These are phyloP conservation scores for Gaultheria prostrata DNA, from an alignment of 148 eudicot species.

Conservation along the genomic window DNA sequence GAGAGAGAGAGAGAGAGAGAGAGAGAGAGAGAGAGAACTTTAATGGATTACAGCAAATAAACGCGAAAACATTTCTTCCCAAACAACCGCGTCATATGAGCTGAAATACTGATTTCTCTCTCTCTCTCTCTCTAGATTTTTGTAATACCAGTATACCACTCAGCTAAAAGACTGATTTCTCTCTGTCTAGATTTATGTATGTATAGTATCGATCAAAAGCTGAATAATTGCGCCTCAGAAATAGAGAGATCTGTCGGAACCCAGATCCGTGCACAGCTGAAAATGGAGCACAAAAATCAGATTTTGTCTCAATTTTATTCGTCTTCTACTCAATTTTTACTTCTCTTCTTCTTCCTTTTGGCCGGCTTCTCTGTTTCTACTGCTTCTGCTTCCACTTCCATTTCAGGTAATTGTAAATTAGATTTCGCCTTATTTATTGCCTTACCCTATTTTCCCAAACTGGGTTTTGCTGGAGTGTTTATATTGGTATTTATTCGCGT, in stretches of 20 bases:
- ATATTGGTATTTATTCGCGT: neutral
- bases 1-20: neutral
- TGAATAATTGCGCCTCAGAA: neutral
- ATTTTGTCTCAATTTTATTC: neutral
- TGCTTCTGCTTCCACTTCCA: constrained; percentile 25
- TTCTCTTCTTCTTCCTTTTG: neutral
- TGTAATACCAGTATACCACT: too few relatives aligned
- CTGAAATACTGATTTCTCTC: neutral
- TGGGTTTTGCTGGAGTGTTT: neutral
- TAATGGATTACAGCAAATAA: constrained; percentile 7
- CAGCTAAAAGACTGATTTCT: neutral
- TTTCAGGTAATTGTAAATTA: constrained; percentile 22
- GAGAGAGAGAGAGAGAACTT: neutral
- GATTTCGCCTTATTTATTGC: neutral
- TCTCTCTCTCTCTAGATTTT: neutral
- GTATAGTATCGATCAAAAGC: neutral
- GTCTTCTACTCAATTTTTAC: neutral
- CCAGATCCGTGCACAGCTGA: neutral
- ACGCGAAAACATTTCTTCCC: neutral
- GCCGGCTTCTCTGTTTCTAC: constrained; percentile 18
- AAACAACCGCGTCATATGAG: neutral
- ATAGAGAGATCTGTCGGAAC: neutral
- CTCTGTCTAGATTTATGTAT: neutral
- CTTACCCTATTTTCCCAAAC: neutral
- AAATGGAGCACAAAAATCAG: constrained; percentile 8